Evolutionary conservation across 768 basidiomycete genomes (phyloP), one percentile per base, ranked within the genome.

Genomic region (Collybia mongolica): DNA sequence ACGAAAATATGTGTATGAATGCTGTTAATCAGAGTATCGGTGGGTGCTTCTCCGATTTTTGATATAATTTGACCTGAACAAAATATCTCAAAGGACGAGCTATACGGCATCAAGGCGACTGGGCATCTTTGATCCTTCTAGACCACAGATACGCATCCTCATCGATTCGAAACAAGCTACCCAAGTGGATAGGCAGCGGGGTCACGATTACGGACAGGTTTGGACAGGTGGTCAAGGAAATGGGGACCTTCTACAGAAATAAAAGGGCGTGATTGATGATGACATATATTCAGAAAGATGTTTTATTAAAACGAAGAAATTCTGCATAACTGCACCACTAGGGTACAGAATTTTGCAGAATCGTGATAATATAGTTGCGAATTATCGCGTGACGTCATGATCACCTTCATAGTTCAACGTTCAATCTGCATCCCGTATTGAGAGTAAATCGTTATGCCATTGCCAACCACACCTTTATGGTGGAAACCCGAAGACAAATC

Each of bases 11-110:
- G 79, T 91, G 90, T 59, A 91, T 90, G 87, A 88, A 86, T 55
- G 90, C 94, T 0, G 94, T 99, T 46, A 99, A 99, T 67, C 96
- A 99, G 65, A 93, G 90, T 49, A 97, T 99, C 53, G 96, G 95
- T 91, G 43, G 49, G 85, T 66, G 40, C 22, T 22, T 35, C 39
- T 42, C 35, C 8, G n/a, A 50, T 37, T 51, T 7, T 26, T 29
- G 14, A 17, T 6, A 35, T 15, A 15, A 20, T 39, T 1, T 28
- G 46, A 42, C 12, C 24, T 23, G 8, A 7, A 19, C 39, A 6
- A 39, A 40, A 22, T n/a, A 46, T 40, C 28, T 24, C 11, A 39
- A 49, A 97, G 94, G 94, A 26, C 84, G 96, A 43, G 95, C 95
- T 3, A 96, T 98, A 52, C 84, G 96, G 38, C 95, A 98, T 65